These are phyloP conservation scores for Penicillium flavigenum DNA, from an alignment of 495 filamentous ascomycete species.

Conservation along the genomic window DNA sequence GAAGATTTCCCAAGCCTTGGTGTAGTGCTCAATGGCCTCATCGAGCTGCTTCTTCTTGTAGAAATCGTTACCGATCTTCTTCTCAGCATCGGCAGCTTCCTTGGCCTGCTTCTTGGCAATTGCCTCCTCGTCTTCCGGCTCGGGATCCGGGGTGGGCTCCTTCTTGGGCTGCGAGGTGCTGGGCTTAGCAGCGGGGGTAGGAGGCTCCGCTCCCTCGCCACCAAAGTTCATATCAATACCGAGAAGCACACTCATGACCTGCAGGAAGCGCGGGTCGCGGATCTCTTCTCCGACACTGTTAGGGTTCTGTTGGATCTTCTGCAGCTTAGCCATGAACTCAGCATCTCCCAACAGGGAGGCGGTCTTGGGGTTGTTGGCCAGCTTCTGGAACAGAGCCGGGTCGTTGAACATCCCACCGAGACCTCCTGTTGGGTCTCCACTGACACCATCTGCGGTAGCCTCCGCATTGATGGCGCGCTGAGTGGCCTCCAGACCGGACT, in stretches of 20 bases:
- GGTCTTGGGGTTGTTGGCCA: constrained; percentile 92
- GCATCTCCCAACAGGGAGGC: constrained; percentile 77
- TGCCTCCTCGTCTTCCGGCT: constrained; percentile 75
- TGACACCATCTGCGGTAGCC: constrained; percentile 63
- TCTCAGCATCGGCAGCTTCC: constrained; percentile 90
- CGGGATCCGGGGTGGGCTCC: constrained; percentile 61
- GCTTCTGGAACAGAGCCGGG: constrained; percentile 82
- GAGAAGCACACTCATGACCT: constrained; percentile 89
- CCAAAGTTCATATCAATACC: constrained; percentile 92
- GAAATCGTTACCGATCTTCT: constrained; percentile 86
- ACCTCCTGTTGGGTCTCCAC: constrained; percentile 67
- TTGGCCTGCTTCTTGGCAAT: constrained; percentile 83
- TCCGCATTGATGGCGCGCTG: constrained; percentile 86
- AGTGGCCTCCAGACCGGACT: constrained; percentile 78
- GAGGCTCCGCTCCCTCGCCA: constrained; percentile 55
- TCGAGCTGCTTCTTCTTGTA: constrained; percentile 99
- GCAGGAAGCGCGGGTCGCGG: constrained; percentile 85
- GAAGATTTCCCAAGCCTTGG: constrained; percentile 89
- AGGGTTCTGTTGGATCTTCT: constrained; percentile 76
- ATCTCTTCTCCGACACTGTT: constrained; percentile 75
- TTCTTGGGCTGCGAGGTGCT: constrained; percentile 52
- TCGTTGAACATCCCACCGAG: constrained; percentile 92
- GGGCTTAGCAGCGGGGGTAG: constrained; percentile 70
- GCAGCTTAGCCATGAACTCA: constrained; percentile 86
- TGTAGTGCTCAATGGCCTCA: constrained; percentile 90